Conservation (phyloP, 176 grass and related monocot species). For the Lolium multiflorum region DNA sequence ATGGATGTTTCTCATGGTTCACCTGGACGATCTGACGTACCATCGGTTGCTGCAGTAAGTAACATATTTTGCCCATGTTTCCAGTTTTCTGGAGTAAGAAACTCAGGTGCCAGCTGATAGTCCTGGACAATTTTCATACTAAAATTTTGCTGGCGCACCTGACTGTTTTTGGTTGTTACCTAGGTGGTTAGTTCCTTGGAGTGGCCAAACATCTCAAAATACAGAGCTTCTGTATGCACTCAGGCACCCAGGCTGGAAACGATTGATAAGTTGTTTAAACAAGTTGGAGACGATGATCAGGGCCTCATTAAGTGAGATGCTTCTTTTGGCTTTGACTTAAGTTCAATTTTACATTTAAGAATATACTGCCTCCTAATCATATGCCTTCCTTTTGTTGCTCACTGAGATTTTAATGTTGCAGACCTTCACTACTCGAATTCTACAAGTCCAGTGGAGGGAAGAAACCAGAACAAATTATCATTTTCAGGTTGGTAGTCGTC, state of each 20-base stretch:
- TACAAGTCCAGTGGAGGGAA: slow-evolving; percentile 41
- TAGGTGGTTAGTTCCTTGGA: slow-evolving; percentile 72
- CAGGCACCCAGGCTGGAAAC: slow-evolving; percentile 56
- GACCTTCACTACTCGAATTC: slow-evolving; percentile 58
- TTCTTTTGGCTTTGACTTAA: background rate
- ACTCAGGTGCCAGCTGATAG: background rate
- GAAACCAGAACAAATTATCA: slow-evolving; percentile 48
- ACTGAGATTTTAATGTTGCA: slow-evolving; percentile 1
- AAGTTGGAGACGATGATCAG: slow-evolving; percentile 20
- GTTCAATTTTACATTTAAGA: slow-evolving; percentile 37
- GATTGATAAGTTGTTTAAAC: slow-evolving; percentile 67
- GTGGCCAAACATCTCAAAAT: slow-evolving; percentile 69
- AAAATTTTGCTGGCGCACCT: background rate
- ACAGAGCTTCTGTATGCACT: slow-evolving; percentile 64
- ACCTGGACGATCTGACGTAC: slow-evolving; percentile 46
- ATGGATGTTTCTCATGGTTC: slow-evolving; percentile 77
- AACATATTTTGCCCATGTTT: background rate
- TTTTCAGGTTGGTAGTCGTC: slow-evolving; percentile 52
- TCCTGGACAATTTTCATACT: background rate
- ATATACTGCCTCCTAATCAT: too few relatives aligned
- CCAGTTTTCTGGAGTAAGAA: background rate
- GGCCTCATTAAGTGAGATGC: slow-evolving; percentile 56
- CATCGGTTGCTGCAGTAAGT: slow-evolving; percentile 69
- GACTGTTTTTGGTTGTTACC: slow-evolving; percentile 4
- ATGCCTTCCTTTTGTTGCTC: background rate